A percentile compares a stretch with the other conserved stretches of the same genome.
Evolutionary conservation across 1,284 basidiomycete species (phyloP).

Genomic region (Heterobasidion annosum): DNA sequence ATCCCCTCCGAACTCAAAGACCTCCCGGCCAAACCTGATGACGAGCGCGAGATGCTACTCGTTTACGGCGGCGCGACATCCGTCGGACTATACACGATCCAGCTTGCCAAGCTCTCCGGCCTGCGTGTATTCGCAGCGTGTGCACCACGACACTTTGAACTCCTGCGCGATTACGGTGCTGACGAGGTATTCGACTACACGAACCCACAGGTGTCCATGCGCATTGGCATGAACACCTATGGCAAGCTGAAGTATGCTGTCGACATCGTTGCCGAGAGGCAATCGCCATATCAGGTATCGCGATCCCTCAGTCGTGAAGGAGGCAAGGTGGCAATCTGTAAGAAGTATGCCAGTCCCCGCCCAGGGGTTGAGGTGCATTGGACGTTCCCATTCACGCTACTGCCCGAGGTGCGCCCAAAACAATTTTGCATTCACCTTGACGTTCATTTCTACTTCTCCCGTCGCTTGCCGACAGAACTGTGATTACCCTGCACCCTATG

Average conservation of each 20-base stretch:
- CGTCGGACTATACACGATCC: constrained; percentile 27
- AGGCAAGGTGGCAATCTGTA: constrained; percentile 15
- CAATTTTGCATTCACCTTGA: not conserved
- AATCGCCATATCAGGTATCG: constrained; percentile 15
- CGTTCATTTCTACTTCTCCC: not conserved
- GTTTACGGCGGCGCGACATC: constrained; percentile 27
- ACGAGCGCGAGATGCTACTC: constrained; percentile 14
- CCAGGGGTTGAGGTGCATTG: constrained; percentile 15
- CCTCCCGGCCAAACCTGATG: constrained; percentile 3
- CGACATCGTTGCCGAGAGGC: constrained; percentile 19
- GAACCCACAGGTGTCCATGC: constrained; percentile 16
- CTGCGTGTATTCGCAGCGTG: constrained; percentile 29
- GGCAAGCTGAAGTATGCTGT: constrained; percentile 18
- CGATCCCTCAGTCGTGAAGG: constrained; percentile 17
- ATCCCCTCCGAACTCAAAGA: constrained; percentile 1
- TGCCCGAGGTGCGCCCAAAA: constrained; percentile 15
- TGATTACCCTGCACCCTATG: constrained; percentile 2
- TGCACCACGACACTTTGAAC: constrained; percentile 23
- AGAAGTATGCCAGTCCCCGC: not conserved
- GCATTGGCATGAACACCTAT: constrained; percentile 17
- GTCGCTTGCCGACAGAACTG: constrained; percentile 1
- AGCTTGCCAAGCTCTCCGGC: constrained; percentile 28
- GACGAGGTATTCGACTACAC: constrained; percentile 27
- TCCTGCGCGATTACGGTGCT: constrained; percentile 25
- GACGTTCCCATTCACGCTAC: constrained; percentile 17